Percentiles rank a stretch among this genome's conserved stretches.
Conservation (phyloP, 805 yeast genomes). For the Starmerella lactis-condensi region DNA sequence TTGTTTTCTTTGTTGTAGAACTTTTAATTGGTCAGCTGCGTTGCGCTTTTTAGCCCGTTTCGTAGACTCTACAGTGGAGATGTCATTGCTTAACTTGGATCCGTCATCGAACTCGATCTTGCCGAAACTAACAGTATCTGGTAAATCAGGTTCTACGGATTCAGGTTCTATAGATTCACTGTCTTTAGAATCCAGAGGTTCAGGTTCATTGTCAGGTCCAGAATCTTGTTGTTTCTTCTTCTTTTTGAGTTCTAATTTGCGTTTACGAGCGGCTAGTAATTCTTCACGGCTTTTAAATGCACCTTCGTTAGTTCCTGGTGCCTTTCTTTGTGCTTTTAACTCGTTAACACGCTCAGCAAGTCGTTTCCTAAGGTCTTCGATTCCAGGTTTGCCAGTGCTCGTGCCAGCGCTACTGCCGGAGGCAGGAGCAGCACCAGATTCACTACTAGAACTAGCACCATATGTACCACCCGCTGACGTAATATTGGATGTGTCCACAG, state of each 20-base stretch:
- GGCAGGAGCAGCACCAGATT: not conserved
- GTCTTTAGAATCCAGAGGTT: constrained; percentile 19
- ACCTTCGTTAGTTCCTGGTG: constrained; percentile 72
- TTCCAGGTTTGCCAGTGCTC: constrained; percentile 16
- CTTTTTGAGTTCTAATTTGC: constrained; percentile 25
- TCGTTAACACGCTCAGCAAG: constrained; percentile 52
- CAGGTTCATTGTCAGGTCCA: constrained; percentile 23
- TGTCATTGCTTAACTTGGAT: constrained; percentile 54
- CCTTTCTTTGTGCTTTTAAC: constrained; percentile 67
- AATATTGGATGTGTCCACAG: not conserved
- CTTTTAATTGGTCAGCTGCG: constrained; percentile 71
- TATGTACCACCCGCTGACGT: not conserved
- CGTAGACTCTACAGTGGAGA: constrained; percentile 33
- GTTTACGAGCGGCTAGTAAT: constrained; percentile 27
- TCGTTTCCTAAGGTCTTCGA: constrained; percentile 57
- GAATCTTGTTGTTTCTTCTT: constrained; percentile 17
- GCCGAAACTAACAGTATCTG: constrained; percentile 46
- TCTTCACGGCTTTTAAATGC: constrained; percentile 52
- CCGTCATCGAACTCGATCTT: constrained; percentile 74
- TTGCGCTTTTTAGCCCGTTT: constrained; percentile 45
- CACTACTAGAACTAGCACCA: not conserved
- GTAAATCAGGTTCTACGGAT: constrained; percentile 11
- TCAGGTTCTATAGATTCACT: constrained; percentile 18
- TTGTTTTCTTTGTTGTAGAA: constrained; percentile 54
- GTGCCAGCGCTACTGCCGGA: constrained; percentile 2